Evolutionary conservation across 2,329 filamentous ascomycete genomes (phyloP).

Genomic region (Aspergillus neoniger): DNA sequence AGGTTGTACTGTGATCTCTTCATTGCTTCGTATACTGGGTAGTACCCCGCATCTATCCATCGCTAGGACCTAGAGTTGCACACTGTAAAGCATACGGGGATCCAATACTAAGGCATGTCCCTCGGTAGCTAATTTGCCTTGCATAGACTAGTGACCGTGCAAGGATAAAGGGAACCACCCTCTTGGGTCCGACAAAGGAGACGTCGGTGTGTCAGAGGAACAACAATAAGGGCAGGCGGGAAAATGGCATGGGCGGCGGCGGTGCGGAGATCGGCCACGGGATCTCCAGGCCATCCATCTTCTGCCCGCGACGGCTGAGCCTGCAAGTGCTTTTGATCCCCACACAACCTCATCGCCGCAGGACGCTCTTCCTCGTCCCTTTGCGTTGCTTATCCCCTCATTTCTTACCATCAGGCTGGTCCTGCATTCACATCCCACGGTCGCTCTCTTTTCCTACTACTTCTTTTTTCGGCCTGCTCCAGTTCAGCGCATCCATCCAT

Average conservation of each 20-base stretch:
- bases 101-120: too few species aligned
- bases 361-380: neutral
- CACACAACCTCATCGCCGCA: conserved; percentile 2
- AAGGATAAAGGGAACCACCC: too few species aligned
- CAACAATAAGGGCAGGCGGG: neutral
- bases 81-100: too few species aligned
- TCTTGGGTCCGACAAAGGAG: too few species aligned
- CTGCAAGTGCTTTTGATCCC: conserved; percentile 4
- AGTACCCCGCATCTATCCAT: too few species aligned
- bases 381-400: conserved; percentile 4
- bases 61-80: too few species aligned
- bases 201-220: too few species aligned
- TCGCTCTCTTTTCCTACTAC: conserved; percentile 13
- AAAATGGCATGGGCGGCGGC: neutral
- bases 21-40: too few species aligned
- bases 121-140: too few species aligned
- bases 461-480: conserved; percentile 11
- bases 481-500: conserved; percentile 12
- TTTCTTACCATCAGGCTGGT: conserved; percentile 33
- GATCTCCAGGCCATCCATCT: conserved; percentile 5
- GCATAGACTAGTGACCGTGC: too few species aligned
- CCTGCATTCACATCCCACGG: conserved; percentile 27
- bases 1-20: too few species aligned
- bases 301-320: conserved; percentile 2
- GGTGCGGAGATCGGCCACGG: conserved; percentile 10